A percentile compares a stretch with the other conserved stretches of the same genome.
Conservation (phyloP, 2,329 filamentous ascomycete species). For the Penicillium carneum region DNA sequence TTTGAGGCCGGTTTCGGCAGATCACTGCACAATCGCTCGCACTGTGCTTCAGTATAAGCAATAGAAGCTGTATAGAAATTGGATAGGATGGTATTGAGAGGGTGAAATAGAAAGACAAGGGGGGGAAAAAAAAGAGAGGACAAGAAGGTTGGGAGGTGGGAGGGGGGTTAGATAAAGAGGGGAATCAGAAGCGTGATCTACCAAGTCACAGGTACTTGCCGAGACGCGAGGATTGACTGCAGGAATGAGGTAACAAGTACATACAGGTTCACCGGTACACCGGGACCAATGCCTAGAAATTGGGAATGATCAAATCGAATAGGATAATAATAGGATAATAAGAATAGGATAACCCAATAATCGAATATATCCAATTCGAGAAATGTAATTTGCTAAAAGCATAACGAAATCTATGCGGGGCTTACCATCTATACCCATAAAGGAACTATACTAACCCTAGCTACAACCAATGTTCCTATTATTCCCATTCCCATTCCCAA, state of each 20-base stretch:
- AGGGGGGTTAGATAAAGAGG: slow-evolving; percentile 27
- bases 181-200: slow-evolving; percentile 18
- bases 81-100: background rate
- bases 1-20: slow-evolving; percentile 35
- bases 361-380: slow-evolving; percentile 8
- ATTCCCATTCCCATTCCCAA: background rate
- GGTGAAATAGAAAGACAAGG: slow-evolving; percentile 8
- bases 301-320: slow-evolving; percentile 17
- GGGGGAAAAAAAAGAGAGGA: slow-evolving; percentile 10
- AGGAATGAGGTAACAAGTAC: slow-evolving; percentile 37
- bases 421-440: background rate
- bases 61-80: slow-evolving; percentile 14
- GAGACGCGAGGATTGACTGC: slow-evolving; percentile 24
- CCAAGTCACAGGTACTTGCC: slow-evolving; percentile 25
- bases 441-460: background rate
- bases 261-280: slow-evolving; percentile 39
- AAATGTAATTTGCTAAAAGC: background rate
- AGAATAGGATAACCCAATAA: background rate
- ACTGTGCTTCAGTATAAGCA: slow-evolving; percentile 2
- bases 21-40: slow-evolving; percentile 21
- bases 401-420: slow-evolving; percentile 8
- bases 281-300: slow-evolving; percentile 20
- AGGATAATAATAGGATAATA: slow-evolving; percentile 5
- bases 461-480: background rate
- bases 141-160: slow-evolving; percentile 3